Conservation (phyloP, 495 filamentous ascomycete genomes). For the Aspergillus ostianus region DNA sequence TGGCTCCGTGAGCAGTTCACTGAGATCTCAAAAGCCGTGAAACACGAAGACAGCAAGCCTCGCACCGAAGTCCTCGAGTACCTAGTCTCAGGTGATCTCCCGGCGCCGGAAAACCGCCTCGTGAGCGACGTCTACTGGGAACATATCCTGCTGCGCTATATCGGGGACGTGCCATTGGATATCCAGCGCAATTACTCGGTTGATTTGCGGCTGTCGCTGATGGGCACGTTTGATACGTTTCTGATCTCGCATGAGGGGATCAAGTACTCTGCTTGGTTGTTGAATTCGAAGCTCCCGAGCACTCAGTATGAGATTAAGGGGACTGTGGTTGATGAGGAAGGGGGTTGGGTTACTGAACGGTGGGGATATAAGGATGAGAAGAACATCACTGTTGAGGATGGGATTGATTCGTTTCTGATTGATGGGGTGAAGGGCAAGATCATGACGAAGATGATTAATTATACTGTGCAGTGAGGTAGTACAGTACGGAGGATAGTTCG, state of each 20-base stretch:
- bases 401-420: slow-evolving; percentile 10
- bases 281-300: background rate
- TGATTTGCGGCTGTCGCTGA: slow-evolving; percentile 9
- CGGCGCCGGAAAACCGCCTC: background rate
- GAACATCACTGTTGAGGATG: background rate
- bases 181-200: slow-evolving; percentile 10
- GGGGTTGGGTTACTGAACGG: too few relatives aligned
- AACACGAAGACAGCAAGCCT: slow-evolving; percentile 1
- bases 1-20: slow-evolving; percentile 7
- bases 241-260: slow-evolving; percentile 6
- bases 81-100: background rate
- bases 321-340: too few relatives aligned
- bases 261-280: slow-evolving; percentile 10
- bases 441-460: slow-evolving; percentile 9
- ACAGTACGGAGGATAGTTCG: too few relatives aligned
- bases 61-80: slow-evolving; percentile 7
- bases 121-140: slow-evolving; percentile 14
- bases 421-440: slow-evolving; percentile 7
- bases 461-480: background rate
- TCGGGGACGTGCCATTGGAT: slow-evolving; percentile 10
- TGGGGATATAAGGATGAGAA: too few relatives aligned
- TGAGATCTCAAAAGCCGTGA: slow-evolving; percentile 6
- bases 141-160: slow-evolving; percentile 14
- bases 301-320: too few relatives aligned
- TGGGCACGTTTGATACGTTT: slow-evolving; percentile 11